Evolutionary conservation across 331 rosid genomes (phyloP).

Genomic region (Arachis monticola): DNA sequence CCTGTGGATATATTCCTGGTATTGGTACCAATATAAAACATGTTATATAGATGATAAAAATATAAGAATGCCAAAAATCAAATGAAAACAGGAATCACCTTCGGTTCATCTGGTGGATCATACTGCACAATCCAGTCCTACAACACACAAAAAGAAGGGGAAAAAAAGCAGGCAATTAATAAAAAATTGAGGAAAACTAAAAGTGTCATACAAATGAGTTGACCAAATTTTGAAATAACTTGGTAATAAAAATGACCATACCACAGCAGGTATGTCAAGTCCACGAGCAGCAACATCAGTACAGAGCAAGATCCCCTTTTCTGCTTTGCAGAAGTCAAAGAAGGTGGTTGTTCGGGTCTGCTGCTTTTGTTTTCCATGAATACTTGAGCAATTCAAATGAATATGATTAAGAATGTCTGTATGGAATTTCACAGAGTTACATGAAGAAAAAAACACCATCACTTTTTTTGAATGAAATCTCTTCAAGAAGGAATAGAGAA

Average conservation of each 20-base stretch:
- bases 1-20: slow-evolving; percentile 94
- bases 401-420: slow-evolving; percentile 79
- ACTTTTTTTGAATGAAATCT: slow-evolving; percentile 78
- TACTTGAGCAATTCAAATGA: slow-evolving; percentile 71
- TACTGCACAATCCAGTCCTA: too few relatives aligned
- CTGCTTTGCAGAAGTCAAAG: slow-evolving; percentile 80
- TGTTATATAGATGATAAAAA: slow-evolving; percentile 12
- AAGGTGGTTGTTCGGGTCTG: slow-evolving; percentile 81
- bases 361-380: slow-evolving; percentile 97
- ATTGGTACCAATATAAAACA: slow-evolving; percentile 49
- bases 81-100: neutral
- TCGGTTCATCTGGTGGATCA: too few relatives aligned
- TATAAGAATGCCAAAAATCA: slow-evolving; percentile 24
- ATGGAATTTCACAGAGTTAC: slow-evolving; percentile 92
- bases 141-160: slow-evolving; percentile 33
- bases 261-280: slow-evolving; percentile 93
- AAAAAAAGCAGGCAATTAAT: neutral
- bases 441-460: slow-evolving; percentile 99
- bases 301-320: slow-evolving; percentile 88
- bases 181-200: neutral
- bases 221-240: slow-evolving; percentile 5
- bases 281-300: slow-evolving; percentile 99
- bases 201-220: neutral
- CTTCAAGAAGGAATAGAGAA: slow-evolving; percentile 88
- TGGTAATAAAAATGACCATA: slow-evolving; percentile 42